Evolutionary conservation across 495 filamentous ascomycete genomes (phyloP).

Genomic region (Neurospora sp.): DNA sequence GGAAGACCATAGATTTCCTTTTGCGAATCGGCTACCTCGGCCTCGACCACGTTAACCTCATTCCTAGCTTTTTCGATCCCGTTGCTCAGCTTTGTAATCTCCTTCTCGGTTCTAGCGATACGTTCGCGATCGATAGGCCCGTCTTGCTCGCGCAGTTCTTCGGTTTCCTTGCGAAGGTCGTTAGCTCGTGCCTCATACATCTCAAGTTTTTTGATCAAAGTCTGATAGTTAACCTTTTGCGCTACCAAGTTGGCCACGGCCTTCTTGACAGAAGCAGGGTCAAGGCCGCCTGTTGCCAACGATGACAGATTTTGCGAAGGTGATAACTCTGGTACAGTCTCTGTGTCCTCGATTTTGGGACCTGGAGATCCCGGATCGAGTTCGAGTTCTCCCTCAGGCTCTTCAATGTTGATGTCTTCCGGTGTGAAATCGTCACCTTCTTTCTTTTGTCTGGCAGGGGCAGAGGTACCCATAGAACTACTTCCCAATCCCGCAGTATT

Average conservation of each 20-base stretch:
- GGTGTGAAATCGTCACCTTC: conserved; percentile 24
- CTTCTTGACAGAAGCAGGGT: not conserved
- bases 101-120: conserved; percentile 11
- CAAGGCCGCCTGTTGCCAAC: not conserved
- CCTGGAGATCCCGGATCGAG: conserved; percentile 18
- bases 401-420: conserved; percentile 39
- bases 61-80: conserved; percentile 12
- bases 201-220: conserved; percentile 14
- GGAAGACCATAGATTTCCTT: conserved; percentile 2
- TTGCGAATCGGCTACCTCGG: conserved; percentile 15
- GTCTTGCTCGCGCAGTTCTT: conserved; percentile 4
- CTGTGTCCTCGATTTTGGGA: not conserved
- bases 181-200: conserved; percentile 10
- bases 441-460: conserved; percentile 11
- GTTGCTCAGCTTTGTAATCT: conserved; percentile 3
- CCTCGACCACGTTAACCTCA: conserved; percentile 14
- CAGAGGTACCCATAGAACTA: not conserved
- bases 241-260: conserved; percentile 7
- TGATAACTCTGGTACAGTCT: conserved; percentile 1
- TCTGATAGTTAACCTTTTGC: conserved; percentile 13
- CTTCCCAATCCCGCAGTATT: not conserved
- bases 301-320: not conserved
- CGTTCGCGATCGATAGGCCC: not conserved
- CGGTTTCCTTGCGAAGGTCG: conserved; percentile 11
- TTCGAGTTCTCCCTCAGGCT: conserved; percentile 29